These are phyloP conservation scores for Xylaria sp. DNA, from an alignment of 2,329 filamentous ascomycete genomes.

Conservation along the genomic window DNA sequence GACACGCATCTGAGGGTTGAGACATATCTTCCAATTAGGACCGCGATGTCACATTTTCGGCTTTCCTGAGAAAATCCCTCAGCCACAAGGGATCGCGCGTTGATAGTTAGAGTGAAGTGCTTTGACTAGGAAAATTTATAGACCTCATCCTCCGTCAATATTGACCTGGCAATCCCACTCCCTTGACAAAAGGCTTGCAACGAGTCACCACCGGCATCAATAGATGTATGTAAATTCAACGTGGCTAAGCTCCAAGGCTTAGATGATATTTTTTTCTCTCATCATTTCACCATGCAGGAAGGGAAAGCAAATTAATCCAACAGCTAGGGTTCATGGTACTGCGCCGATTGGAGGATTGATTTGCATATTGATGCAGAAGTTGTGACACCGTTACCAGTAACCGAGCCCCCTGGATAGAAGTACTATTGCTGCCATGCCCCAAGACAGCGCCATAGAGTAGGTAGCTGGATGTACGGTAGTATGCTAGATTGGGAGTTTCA, in stretches of 20 bases:
- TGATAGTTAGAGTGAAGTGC: not conserved
- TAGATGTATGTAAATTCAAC: not conserved
- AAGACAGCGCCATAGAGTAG: slow-evolving; percentile 11
- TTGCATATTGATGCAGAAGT: slow-evolving; percentile 14
- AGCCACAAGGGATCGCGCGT: not conserved
- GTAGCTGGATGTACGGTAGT: not conserved
- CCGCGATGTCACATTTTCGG: not conserved
- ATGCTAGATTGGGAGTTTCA: slow-evolving; percentile 3
- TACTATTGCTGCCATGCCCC: slow-evolving; percentile 3
- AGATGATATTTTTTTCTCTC: too few species aligned
- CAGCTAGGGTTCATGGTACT: slow-evolving; percentile 22
- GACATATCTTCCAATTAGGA: not conserved
- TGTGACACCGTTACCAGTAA: slow-evolving; percentile 18
- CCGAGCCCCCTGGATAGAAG: slow-evolving; percentile 3
- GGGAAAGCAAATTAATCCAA: not conserved
- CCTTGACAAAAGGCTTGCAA: not conserved
- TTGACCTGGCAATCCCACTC: not conserved
- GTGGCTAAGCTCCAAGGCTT: too few species aligned
- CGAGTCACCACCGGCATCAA: not conserved
- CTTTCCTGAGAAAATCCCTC: not conserved
- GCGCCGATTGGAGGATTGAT: slow-evolving; percentile 34
- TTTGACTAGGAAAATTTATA: not conserved
- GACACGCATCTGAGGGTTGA: slow-evolving; percentile 17
- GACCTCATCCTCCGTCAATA: not conserved
- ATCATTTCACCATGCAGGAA: not conserved